Evolutionary conservation across 148 eudicot genomes (phyloP), one percentile per base, ranked within the genome.

Genomic region (Chenopodium album): DNA sequence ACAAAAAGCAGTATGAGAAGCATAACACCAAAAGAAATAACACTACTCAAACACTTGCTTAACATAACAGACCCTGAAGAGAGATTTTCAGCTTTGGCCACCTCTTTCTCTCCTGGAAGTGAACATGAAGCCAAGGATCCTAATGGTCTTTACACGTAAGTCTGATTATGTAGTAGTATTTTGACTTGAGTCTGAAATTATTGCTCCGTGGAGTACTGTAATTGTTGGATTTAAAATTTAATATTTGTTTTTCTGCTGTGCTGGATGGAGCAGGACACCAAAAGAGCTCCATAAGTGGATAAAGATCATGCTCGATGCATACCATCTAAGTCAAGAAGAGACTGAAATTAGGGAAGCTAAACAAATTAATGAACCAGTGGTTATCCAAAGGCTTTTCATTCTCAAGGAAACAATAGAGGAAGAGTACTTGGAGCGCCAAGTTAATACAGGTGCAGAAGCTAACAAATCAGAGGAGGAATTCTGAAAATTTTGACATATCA

Each of bases 251-350:
- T 34, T 68, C 46, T 82, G 37, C 62, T 86, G 79, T 34, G 73
- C 31, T 74, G 60, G 32, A 23, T 78, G 69, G 84, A 77, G 76
- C 88, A 94, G 98, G 82, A 92, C 94, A 47, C 98, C 99, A 0
- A 90, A 91, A 81, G 99, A 96, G 89, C 91, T 96, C 83, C 99
- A 92, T 89, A 92, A 91, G 83, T 96, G 99, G 99, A 89, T 94
- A 32, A 91, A 85, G 85, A 91, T 96, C 84, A 94, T 92, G 97
- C 92, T 96, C 28, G 99, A 96, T 65, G 95, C 98, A 7, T 94
- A 92, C 87, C 79, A 89, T 74, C 86, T 96, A 62, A 88, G 86
- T 76, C 91, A 86, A 83, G 99, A 96, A 87, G 98, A 94, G 76
- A 90, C 91, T 4, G 98, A 94, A 56, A 91, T 96, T 14, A 89